Evolutionary conservation across 345 rosid genomes (phyloP).

Genomic region (Rhodamnia argentea): DNA sequence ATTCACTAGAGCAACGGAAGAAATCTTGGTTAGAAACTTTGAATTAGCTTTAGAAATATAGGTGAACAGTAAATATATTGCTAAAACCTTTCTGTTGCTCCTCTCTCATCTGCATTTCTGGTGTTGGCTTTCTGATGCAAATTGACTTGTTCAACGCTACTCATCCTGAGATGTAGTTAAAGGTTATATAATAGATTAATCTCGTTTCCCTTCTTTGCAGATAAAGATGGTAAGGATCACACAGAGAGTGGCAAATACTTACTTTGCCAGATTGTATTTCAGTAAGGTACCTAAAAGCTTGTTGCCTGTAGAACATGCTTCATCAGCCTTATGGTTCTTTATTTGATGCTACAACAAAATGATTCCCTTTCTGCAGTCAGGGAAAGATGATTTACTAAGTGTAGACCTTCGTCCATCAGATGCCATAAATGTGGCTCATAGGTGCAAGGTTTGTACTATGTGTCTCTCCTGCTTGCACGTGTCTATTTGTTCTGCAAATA

Average conservation of each 20-base stretch:
- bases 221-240: conserved; percentile 84
- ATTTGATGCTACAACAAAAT: background rate
- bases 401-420: conserved; percentile 85
- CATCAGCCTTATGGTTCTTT: background rate
- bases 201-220: conserved; percentile 22
- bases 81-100: background rate
- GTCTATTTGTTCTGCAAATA: background rate
- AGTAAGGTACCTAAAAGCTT: conserved; percentile 46
- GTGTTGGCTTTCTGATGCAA: background rate
- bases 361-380: conserved; percentile 47
- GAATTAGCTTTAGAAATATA: background rate
- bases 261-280: conserved; percentile 56
- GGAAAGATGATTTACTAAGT: conserved; percentile 37
- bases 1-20: background rate
- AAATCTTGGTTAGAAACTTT: background rate
- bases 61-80: background rate
- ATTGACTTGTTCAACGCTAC: background rate
- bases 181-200: background rate
- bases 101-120: background rate
- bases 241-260: conserved; percentile 55
- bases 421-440: conserved; percentile 74
- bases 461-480: background rate
- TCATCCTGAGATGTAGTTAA: background rate
- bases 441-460: conserved; percentile 38
- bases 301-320: background rate